These are phyloP conservation scores for Saturnispora sanitii DNA, from an alignment of 805 yeast species.

Conservation along the genomic window DNA sequence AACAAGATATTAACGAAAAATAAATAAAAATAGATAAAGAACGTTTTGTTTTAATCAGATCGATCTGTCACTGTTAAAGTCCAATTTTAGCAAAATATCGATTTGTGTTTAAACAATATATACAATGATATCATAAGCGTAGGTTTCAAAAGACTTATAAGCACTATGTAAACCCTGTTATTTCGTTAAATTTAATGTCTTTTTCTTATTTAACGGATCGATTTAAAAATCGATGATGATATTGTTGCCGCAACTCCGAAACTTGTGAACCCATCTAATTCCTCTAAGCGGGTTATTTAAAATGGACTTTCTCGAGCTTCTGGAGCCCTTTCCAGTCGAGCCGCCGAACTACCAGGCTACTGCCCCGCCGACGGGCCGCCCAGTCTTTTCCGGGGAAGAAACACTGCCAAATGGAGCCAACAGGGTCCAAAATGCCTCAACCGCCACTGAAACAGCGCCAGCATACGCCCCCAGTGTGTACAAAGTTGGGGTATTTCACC, in stretches of 20 bases:
- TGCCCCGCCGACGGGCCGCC: conserved; percentile 29
- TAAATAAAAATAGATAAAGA: too few relatives aligned
- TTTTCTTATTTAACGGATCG: too few relatives aligned
- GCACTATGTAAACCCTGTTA: background rate
- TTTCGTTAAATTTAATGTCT: background rate
- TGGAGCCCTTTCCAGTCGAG: conserved; percentile 30
- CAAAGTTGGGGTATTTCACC: conserved; percentile 43
- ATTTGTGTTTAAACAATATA: too few relatives aligned
- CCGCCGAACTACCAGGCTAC: conserved; percentile 30
- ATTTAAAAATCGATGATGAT: too few relatives aligned
- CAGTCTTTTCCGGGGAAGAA: conserved; percentile 20
- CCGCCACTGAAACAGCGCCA: conserved; percentile 44
- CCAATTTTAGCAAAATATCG: background rate
- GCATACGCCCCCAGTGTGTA: conserved; percentile 55
- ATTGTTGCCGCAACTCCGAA: conserved; percentile 8
- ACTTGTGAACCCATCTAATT: too few relatives aligned
- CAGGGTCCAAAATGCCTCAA: too few relatives aligned
- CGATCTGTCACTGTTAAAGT: too few relatives aligned
- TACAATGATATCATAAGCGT: too few relatives aligned
- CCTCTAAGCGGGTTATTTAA: background rate
- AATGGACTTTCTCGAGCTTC: conserved; percentile 1
- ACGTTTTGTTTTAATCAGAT: too few relatives aligned
- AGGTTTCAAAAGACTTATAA: too few relatives aligned
- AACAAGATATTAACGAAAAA: too few relatives aligned
- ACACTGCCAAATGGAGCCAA: background rate